Percentiles rank a stretch among this genome's conserved stretches.
Conservation (phyloP, 1,284 basidiomycete species). For the Leucoagaricus sp. region DNA sequence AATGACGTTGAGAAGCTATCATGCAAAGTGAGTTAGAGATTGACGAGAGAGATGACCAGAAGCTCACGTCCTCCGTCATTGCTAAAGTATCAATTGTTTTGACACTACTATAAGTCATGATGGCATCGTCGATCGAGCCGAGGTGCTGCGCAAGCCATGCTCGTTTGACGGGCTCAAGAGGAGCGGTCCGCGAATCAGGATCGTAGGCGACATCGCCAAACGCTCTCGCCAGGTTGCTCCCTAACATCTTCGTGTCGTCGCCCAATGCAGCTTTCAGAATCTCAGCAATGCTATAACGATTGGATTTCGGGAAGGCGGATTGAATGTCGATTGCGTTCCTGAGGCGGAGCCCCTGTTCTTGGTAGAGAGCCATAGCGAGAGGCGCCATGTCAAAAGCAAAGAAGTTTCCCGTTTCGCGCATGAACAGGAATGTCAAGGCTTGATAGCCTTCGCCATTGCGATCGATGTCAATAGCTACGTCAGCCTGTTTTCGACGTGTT, state of each 20-base stretch:
- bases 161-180: constrained; percentile 43
- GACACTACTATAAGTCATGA: constrained; percentile 37
- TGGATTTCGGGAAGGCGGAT: constrained; percentile 36
- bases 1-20: constrained; percentile 42
- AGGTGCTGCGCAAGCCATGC: constrained; percentile 59
- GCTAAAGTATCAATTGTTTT: constrained; percentile 43
- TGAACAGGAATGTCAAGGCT: constrained; percentile 28
- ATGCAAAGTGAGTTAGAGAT: neutral
- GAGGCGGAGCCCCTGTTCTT: constrained; percentile 35
- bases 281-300: constrained; percentile 39
- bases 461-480: neutral
- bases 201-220: constrained; percentile 44
- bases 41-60: constrained; percentile 7
- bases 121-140: constrained; percentile 35
- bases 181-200: constrained; percentile 26
- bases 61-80: constrained; percentile 36
- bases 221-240: constrained; percentile 40
- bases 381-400: constrained; percentile 44
- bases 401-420: constrained; percentile 35
- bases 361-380: constrained; percentile 34
- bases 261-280: constrained; percentile 48
- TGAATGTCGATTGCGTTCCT: constrained; percentile 57
- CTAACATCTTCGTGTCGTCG: constrained; percentile 32
- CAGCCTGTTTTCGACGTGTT: neutral
- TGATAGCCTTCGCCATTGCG: constrained; percentile 5